Percentiles rank a stretch among this genome's conserved stretches.
phyloP scores from a whole-genome alignment of 164 flowering plant species.

The Piper betle region DNA sequence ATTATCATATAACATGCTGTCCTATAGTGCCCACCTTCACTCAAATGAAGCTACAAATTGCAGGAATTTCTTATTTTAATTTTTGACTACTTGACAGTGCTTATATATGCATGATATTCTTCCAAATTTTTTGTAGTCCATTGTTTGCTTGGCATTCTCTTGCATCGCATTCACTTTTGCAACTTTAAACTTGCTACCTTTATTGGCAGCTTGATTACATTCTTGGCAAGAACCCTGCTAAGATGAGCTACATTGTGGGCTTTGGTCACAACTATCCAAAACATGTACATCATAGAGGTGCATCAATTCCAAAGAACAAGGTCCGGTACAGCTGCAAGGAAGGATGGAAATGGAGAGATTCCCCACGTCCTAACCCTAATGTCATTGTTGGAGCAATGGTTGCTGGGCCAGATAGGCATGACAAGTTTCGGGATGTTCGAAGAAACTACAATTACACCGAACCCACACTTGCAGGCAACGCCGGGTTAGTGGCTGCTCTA shows the following conservation, averaged over 20 bases:
- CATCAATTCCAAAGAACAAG: constrained; percentile 86
- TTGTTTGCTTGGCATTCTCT: too few species aligned
- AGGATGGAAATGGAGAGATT: constrained; percentile 95
- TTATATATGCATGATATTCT: too few species aligned
- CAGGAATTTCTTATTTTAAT: too few species aligned
- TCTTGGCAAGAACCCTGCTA: constrained; percentile 85
- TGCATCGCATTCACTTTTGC: neutral
- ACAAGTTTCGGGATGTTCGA: constrained; percentile 78
- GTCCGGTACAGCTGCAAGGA: constrained; percentile 72
- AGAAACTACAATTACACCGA: constrained; percentile 84
- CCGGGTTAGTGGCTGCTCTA: constrained; percentile 93
- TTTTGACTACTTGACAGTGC: too few species aligned
- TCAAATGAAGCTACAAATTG: too few species aligned
- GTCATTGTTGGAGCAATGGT: constrained; percentile 94
- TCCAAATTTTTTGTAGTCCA: too few species aligned
- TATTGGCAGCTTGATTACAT: constrained; percentile 75
- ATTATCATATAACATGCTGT: too few species aligned
- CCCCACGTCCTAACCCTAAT: constrained; percentile 63
- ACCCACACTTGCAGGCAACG: constrained; percentile 93
- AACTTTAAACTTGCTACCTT: neutral
- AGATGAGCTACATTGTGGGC: constrained; percentile 92
- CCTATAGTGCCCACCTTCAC: too few species aligned
- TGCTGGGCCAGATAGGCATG: constrained; percentile 86
- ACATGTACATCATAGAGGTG: constrained; percentile 89
- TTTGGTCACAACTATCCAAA: constrained; percentile 74